Percentiles rank a stretch among this genome's conserved stretches.
These are phyloP conservation scores for Sphaerulina musiva DNA, from an alignment of 2,329 filamentous ascomycete genomes.

Conservation along the genomic window DNA sequence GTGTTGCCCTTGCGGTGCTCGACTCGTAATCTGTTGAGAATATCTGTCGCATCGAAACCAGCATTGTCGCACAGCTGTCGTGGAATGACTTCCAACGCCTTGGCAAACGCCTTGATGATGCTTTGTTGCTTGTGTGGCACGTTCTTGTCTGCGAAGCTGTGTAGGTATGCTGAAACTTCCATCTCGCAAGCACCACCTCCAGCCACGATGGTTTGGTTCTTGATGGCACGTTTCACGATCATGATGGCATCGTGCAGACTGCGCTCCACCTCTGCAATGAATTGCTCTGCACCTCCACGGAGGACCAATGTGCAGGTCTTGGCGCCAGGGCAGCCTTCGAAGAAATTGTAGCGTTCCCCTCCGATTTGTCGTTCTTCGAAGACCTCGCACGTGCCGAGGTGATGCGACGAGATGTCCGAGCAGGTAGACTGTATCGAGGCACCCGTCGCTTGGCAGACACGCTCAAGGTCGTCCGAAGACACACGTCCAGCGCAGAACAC, in stretches of 20 bases:
- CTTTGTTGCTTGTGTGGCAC: constrained; percentile 92
- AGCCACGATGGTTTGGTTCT: constrained; percentile 89
- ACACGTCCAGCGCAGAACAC: constrained; percentile 97
- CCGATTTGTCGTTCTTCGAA: constrained; percentile 98
- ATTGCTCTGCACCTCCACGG: constrained; percentile 94
- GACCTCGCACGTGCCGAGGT: constrained; percentile 73
- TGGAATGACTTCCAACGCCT: constrained; percentile 92
- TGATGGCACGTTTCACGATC: constrained; percentile 98
- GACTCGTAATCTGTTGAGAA: constrained; percentile 90
- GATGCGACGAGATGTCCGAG: constrained; percentile 82
- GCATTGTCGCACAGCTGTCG: constrained; percentile 97
- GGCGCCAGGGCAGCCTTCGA: constrained; percentile 88
- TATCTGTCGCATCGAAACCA: constrained; percentile 95
- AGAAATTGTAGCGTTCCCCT: constrained; percentile 96
- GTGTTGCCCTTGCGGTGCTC: constrained; percentile 89
- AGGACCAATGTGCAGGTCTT: constrained; percentile 96
- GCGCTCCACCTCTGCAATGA: constrained; percentile 96
- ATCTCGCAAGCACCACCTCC: constrained; percentile 94
- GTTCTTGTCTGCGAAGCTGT: constrained; percentile 86
- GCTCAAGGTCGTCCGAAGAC: constrained; percentile 84
- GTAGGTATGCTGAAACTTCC: constrained; percentile 91
- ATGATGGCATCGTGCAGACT: constrained; percentile 98
- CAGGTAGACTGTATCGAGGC: constrained; percentile 91
- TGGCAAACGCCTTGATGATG: constrained; percentile 96
- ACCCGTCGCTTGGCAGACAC: constrained; percentile 89